Evolutionary conservation across 768 basidiomycete species (phyloP), one percentile per base, ranked within the genome.

Genomic region (Suillus weaverae): DNA sequence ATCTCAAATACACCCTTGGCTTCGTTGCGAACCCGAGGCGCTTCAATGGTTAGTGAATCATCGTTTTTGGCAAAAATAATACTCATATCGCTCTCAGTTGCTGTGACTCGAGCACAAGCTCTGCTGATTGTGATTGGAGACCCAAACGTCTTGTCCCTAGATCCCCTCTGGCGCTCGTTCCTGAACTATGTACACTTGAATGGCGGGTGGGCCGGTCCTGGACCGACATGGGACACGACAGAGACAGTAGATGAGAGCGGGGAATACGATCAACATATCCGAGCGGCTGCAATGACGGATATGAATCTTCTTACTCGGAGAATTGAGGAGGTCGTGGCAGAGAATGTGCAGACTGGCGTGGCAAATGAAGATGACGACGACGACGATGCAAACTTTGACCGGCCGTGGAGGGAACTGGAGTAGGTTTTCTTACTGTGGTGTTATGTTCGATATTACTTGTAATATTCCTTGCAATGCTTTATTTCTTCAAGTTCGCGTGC

Each of bases 121-220:
- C 76, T 89, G 1, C 76, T 89, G 9, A 81, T 89, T 70, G 76
- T 89, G 55, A 72, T 89, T 32, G 88, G 88, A 4, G 84, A 89
- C 65, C 85, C 87, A 0, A 71, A 78, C 9, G 85, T 88, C 4
- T 76, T 89, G 0, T 83, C 83, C 9, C 79, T 89, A 1, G 88
- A 89, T 66, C 87, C 87, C 1, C 75, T 88, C 3, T 89, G 88
- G 88, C 75, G 87, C 4, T 72, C 76, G 0, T 88, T 88, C 77
- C 70, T 89, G 56, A 87, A 86, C 64, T 88, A 85, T 66, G 73
- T 89, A n/a, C 72, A 85, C 65, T 59, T 69, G 20, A 80, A 82
- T 16, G 81, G 82, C 2, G 88, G 86, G 1, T 89, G 87, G 84
- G 79, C 16, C 38, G 72, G 67, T 35, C 53, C 30, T 11, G 20